Evolutionary conservation across 2,329 filamentous ascomycete genomes (phyloP).

Genomic region (Nigrograna mackinnonii): DNA sequence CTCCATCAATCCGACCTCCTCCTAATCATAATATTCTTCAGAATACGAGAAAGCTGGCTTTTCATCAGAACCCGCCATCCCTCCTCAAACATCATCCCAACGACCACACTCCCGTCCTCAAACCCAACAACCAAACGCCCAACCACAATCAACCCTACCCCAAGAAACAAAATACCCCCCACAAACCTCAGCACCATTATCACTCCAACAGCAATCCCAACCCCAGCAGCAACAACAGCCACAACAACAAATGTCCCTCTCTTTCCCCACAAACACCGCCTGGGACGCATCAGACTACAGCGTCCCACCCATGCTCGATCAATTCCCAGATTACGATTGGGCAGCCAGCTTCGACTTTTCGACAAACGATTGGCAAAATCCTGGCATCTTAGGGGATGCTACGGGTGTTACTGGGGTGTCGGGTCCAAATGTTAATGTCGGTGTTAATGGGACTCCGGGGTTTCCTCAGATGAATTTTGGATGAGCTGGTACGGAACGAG

Average conservation of each 20-base stretch:
- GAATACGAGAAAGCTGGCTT: slow-evolving; percentile 10
- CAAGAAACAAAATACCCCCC: too few relatives aligned
- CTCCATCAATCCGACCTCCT: not conserved
- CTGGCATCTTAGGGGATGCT: too few relatives aligned
- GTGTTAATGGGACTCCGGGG: slow-evolving; percentile 1
- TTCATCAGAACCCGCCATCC: too few relatives aligned
- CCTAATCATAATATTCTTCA: not conserved
- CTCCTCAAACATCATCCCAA: too few relatives aligned
- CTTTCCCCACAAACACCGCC: slow-evolving; percentile 20
- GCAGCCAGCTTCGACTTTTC: slow-evolving; percentile 39
- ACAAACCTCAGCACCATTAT: too few relatives aligned
- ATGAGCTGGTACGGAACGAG: not conserved
- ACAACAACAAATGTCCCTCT: slow-evolving; percentile 1
- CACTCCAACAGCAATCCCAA: slow-evolving; percentile 1
- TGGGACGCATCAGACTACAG: slow-evolving; percentile 32
- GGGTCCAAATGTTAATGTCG: too few relatives aligned
- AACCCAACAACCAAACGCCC: slow-evolving; percentile 2
- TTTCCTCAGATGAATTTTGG: slow-evolving; percentile 3
- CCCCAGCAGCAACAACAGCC: not conserved
- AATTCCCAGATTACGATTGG: slow-evolving; percentile 44
- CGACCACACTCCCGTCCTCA: not conserved
- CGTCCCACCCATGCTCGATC: slow-evolving; percentile 33
- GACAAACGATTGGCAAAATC: slow-evolving; percentile 27
- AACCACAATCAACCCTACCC: not conserved
- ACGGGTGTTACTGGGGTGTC: too few relatives aligned